A percentile compares a stretch with the other conserved stretches of the same genome.
phyloP scores from a whole-genome alignment of 2,329 filamentous ascomycete genomes.

The Fusarium duplospermum region DNA sequence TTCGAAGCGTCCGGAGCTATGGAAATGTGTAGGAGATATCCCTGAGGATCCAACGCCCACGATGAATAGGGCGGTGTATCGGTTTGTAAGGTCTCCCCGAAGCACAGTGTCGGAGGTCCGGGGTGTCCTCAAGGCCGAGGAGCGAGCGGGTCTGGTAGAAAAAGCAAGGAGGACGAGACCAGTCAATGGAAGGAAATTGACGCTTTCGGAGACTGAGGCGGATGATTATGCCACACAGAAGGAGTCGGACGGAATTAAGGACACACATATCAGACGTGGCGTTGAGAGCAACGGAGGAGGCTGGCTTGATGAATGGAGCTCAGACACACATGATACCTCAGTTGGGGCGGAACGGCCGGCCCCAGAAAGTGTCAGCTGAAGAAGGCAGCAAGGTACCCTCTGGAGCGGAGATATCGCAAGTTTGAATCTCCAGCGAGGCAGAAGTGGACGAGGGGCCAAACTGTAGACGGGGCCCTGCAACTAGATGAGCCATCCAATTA shows the following conservation, averaged over 20 bases:
- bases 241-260: slow-evolving; percentile 5
- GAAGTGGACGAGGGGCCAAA: slow-evolving; percentile 1
- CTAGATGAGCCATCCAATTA: slow-evolving; percentile 11
- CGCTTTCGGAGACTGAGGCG: slow-evolving; percentile 7
- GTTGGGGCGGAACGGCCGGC: slow-evolving; percentile 13
- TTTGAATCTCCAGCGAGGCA: slow-evolving; percentile 18
- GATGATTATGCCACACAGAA: background rate
- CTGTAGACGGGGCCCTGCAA: slow-evolving; percentile 17
- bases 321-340: slow-evolving; percentile 25
- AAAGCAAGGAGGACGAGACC: slow-evolving; percentile 2
- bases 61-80: slow-evolving; percentile 7
- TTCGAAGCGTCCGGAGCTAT: slow-evolving; percentile 3
- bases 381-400: slow-evolving; percentile 5
- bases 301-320: slow-evolving; percentile 7
- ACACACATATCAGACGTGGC: slow-evolving; percentile 3
- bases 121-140: slow-evolving; percentile 17
- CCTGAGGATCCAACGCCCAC: slow-evolving; percentile 17
- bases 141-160: slow-evolving; percentile 13
- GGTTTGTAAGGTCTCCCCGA: background rate
- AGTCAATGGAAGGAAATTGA: background rate
- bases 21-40: slow-evolving; percentile 27
- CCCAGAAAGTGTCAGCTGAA: slow-evolving; percentile 7
- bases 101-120: slow-evolving; percentile 18
- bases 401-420: slow-evolving; percentile 2
- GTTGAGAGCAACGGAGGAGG: background rate